Evolutionary conservation across 2,329 filamentous ascomycete species (phyloP).

Genomic region (Xylariaceae sp.): DNA sequence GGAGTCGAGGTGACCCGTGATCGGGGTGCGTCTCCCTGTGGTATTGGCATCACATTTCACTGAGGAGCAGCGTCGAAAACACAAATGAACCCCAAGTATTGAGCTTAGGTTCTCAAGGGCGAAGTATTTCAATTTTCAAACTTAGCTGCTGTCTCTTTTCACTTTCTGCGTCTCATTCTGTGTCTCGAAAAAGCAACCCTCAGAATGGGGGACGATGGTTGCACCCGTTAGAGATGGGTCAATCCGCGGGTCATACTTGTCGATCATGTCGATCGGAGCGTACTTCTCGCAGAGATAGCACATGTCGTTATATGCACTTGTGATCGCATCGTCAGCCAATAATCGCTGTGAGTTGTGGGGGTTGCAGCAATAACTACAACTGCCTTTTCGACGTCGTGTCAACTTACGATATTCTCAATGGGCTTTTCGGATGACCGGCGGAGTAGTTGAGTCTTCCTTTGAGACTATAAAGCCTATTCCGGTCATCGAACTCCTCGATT

Average conservation of each 20-base stretch:
- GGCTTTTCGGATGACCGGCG: constrained; percentile 10
- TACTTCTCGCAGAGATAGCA: constrained; percentile 20
- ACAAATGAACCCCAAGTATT: no score
- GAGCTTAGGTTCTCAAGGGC: no score
- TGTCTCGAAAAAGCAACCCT: background rate
- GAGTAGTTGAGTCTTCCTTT: constrained; percentile 13
- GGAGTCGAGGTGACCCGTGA: no score
- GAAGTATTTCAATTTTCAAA: no score
- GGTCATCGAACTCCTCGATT: constrained; percentile 21
- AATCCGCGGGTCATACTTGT: constrained; percentile 14
- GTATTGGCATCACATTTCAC: no score
- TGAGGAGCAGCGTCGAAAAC: no score
- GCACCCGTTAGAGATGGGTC: constrained; percentile 10
- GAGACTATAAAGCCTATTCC: constrained; percentile 22
- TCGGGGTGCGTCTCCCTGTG: no score
- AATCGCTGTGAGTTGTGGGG: no score
- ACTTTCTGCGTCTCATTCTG: background rate
- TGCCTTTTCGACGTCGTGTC: no score
- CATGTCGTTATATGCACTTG: constrained; percentile 20
- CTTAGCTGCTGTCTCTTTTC: no score
- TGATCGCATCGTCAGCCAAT: no score
- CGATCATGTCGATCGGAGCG: constrained; percentile 15
- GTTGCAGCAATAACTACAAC: no score
- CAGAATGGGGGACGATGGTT: background rate
- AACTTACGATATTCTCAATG: constrained; percentile 7